A percentile compares a stretch with the other conserved stretches of the same genome.
Evolutionary conservation across 2,329 filamentous ascomycete genomes (phyloP).

Genomic region (Helotiales sp.): DNA sequence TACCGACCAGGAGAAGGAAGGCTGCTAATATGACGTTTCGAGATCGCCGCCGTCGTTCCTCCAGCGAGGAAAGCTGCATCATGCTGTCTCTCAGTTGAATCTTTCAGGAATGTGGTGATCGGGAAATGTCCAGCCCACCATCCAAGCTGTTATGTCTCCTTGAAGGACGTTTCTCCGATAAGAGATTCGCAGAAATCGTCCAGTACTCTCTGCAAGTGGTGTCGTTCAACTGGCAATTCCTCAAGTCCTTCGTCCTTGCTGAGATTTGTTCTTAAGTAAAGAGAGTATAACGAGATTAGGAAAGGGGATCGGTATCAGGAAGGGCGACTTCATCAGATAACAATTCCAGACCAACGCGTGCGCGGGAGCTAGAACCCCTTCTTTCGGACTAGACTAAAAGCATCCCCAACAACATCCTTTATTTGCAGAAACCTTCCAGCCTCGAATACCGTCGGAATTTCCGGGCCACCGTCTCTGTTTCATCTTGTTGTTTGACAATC

Average conservation of each 20-base stretch:
- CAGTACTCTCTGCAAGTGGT: not conserved
- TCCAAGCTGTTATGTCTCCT: not conserved
- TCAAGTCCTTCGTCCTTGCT: not conserved
- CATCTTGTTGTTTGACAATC: not conserved
- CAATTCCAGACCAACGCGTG: constrained; percentile 3
- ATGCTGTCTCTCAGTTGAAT: constrained; percentile 14
- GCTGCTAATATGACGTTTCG: constrained; percentile 36
- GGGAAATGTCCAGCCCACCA: not conserved
- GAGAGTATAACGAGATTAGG: not conserved
- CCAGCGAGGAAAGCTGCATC: constrained; percentile 22
- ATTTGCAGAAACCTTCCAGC: not conserved
- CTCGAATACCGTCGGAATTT: not conserved
- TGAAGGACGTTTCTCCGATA: not conserved
- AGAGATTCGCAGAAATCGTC: not conserved
- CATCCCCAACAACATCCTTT: not conserved
- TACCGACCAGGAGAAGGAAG: constrained; percentile 33
- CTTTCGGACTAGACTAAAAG: not conserved
- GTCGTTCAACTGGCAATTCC: not conserved
- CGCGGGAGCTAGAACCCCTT: not conserved
- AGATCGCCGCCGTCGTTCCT: constrained; percentile 35
- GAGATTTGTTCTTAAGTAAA: not conserved
- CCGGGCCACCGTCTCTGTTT: not conserved
- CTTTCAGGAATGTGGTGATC: not conserved
- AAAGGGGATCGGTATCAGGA: constrained; percentile 4
- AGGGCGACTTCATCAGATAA: not conserved